Conservation (phyloP, 441 rosid genomes). For the Hura crepitans region DNA sequence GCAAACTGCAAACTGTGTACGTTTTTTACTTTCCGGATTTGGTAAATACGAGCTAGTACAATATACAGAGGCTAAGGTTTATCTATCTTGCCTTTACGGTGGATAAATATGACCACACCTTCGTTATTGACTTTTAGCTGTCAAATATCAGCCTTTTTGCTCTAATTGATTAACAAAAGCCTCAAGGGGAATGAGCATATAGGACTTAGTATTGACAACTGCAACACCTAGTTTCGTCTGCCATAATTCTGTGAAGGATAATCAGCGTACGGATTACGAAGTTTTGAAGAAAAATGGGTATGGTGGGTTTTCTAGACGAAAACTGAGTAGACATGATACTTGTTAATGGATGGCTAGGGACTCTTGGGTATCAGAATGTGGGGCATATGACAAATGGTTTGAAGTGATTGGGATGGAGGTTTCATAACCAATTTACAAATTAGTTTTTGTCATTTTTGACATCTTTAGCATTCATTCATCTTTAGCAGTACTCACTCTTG, state of each 20-base stretch:
- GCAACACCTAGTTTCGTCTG: background rate
- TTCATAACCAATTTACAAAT: background rate
- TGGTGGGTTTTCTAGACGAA: background rate
- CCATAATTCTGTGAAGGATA: too few species aligned
- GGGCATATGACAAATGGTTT: background rate
- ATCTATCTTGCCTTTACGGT: background rate
- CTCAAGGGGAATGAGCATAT: background rate
- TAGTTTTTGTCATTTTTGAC: background rate
- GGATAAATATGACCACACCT: background rate
- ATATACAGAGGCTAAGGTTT: background rate
- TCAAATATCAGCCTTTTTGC: background rate
- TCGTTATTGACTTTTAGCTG: background rate
- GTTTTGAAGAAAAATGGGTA: background rate
- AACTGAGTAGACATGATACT: background rate
- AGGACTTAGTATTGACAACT: background rate
- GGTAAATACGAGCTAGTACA: background rate
- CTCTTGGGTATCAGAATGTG: background rate
- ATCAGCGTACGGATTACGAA: background rate
- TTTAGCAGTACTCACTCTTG: background rate
- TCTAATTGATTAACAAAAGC: background rate
- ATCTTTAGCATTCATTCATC: background rate
- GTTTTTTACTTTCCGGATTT: conserved; percentile 1
- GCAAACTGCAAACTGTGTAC: background rate
- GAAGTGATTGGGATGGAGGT: background rate
- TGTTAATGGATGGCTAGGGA: background rate